Conservation (phyloP, 192 early-diverging fungal species). For the Geosiphon pyriformis region DNA sequence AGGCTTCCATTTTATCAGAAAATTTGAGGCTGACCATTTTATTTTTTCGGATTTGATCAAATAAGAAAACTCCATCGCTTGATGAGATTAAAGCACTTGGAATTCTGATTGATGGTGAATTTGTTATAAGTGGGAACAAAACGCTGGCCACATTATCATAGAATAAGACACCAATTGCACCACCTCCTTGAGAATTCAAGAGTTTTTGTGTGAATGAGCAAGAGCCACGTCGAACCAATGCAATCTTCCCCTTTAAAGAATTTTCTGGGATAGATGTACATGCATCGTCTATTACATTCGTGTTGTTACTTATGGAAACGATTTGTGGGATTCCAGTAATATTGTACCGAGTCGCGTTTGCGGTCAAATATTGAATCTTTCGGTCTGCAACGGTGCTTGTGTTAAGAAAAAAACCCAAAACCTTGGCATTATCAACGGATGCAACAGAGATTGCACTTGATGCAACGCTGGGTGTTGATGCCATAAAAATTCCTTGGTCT, state of each 20-base stretch:
- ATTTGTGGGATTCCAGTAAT: slow-evolving; percentile 28
- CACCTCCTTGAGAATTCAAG: slow-evolving; percentile 43
- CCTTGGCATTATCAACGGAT: slow-evolving; percentile 41
- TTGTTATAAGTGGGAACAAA: slow-evolving; percentile 17
- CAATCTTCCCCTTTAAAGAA: slow-evolving; percentile 43
- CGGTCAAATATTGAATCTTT: slow-evolving; percentile 13
- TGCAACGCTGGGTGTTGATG: slow-evolving; percentile 55
- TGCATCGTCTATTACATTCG: slow-evolving; percentile 46
- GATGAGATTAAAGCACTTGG: slow-evolving; percentile 51
- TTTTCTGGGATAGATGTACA: slow-evolving; percentile 41
- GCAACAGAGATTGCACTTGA: slow-evolving; percentile 53
- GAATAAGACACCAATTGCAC: slow-evolving; percentile 61
- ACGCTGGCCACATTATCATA: slow-evolving; percentile 43
- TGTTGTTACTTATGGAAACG: slow-evolving; percentile 32
- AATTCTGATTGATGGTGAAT: slow-evolving; percentile 38
- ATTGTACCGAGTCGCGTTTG: slow-evolving; percentile 17
- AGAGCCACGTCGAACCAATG: slow-evolving; percentile 61
- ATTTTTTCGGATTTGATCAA: slow-evolving; percentile 35
- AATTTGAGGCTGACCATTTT: slow-evolving; percentile 36
- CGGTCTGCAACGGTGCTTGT: slow-evolving; percentile 16
- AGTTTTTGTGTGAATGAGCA: slow-evolving; percentile 67
- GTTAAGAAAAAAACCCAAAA: slow-evolving; percentile 31
- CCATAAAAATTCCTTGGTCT: slow-evolving; percentile 53
- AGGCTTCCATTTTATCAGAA: slow-evolving; percentile 40
- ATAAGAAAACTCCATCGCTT: slow-evolving; percentile 45